Base-by-base conservation (phyloP, 176 grass and related monocot species). In the Carex parvula region DNA sequence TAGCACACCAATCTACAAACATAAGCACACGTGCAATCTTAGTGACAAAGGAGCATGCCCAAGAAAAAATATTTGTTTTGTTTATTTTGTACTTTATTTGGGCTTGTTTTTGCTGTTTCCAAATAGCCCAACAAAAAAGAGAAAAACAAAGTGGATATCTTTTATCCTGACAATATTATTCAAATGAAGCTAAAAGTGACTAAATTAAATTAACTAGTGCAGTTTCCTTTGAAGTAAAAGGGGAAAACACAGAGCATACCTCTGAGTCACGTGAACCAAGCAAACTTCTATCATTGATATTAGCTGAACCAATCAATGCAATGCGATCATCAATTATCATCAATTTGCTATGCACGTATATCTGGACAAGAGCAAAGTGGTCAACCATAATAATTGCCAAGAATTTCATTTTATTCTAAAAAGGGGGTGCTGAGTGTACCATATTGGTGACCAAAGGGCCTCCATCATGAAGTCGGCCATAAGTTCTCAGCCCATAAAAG, bases 261-360 rank as follows among this genome's bases (percentile, higher is more conserved):
- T 98, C 96, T 0, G 96, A 98, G 84, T 98, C 96, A 79, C 96
- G 94, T 70, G 93, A 98, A 84, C 96, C 96, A 86, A 98, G 85
- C 82, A 98, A 93, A 77, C 96, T 98, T 92, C 96, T 95, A 84
- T 98, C 96, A 85, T 98, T 98, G 78, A 98, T 92, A 83, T 98
- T 98, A 83, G 96, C 96, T 78, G 96, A 98, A 62, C 96, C 96
- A 88, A 98, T 93, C 88, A 98, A 85, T 86, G 90, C 79, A 77
- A 93, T 90, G 21, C 96, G 93, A 80, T 98, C 96, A 91, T 98
- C 96, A 84, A 98, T 79, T 86, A 98, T 95, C 96, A 98, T 93
- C 85, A 98, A 92, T 87, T 98, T 98, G 89, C 96, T 93, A 88
- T 98, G 96, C 42, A 98, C 93, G 84, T 95, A 98, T 89, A 98